Evolutionary conservation across 768 basidiomycete genomes (phyloP), one percentile per base, ranked within the genome.

Genomic region (Phylloporus sp.): DNA sequence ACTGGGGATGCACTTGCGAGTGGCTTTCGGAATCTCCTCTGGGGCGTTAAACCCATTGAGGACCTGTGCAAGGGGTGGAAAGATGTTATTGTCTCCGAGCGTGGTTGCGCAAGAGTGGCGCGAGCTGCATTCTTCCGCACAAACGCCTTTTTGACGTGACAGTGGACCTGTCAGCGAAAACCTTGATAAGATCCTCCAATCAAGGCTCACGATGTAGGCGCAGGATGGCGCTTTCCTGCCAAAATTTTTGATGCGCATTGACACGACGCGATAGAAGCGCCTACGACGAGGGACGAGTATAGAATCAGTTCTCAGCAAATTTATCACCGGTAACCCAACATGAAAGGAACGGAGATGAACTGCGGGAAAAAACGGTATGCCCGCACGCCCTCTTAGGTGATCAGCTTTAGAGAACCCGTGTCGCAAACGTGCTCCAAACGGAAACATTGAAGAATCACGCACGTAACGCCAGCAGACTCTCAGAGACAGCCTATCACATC

Each of bases 111-210:
- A 34, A 34, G 2, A 11, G 34, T 31, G 39, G 49, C 45, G 49
- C 35, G 27, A 29, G 24, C 10, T 26, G 22, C 26, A 45, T 41
- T 47, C 31, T n/a, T 29, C 40, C 55, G 32, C 56, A 24, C 16
- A 48, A 52, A 53, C 36, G 38, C 56, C 56, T 58, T 15, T 36
- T 45, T 34, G 31, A 34, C 43, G 24, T 16, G 27, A 35, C 22
- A 10, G n/a, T 22, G 15, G 20, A 43, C 20, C 23, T 26, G n/a
- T 40, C 45, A 44, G 26, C 22, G 1, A 8, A 48, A 50, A 50
- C 44, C n/a, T 47, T 29, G 49, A 36, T 47, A 27, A 36, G 27
- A 38, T 27, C 34, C 26, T 22, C 24, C 11, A 16, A 57, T 35
- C 43, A 35, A 24, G n/a, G 22, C 22, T 29, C 31, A 45, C 47